Conservation (phyloP, 768 basidiomycete species). For the Termitomyces sp. region DNA sequence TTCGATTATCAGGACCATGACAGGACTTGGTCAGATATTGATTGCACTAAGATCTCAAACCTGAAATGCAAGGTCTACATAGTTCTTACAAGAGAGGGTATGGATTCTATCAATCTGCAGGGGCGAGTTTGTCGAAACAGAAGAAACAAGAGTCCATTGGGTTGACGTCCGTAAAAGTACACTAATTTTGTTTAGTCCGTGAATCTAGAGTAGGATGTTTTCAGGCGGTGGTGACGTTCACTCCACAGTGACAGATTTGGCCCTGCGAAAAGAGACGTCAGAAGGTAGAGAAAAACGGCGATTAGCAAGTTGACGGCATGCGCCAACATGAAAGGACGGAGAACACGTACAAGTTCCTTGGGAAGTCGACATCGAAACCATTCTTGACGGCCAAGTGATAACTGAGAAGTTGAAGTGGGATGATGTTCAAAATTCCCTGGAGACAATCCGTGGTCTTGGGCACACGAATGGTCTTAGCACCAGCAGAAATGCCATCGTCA, state of each 20-base stretch:
- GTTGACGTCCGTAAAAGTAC: constrained; percentile 22
- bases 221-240: constrained; percentile 27
- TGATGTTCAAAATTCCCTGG: constrained; percentile 94
- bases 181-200: constrained; percentile 18
- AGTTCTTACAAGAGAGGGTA: constrained; percentile 2
- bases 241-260: constrained; percentile 74
- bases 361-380: constrained; percentile 98
- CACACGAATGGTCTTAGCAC: constrained; percentile 86
- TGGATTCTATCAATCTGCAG: neutral
- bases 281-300: constrained; percentile 5
- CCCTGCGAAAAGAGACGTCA: constrained; percentile 31
- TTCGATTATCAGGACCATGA: no score
- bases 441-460: constrained; percentile 92
- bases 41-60: no score
- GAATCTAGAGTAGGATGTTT: neutral
- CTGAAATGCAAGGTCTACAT: no score
- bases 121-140: neutral
- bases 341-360: constrained; percentile 79
- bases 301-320: neutral
- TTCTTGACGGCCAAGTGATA: constrained; percentile 96
- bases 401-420: constrained; percentile 91
- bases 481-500: constrained; percentile 70
- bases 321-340: neutral
- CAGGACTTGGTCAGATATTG: no score
- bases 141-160: neutral